A percentile compares a stretch with the other conserved stretches of the same genome.
These are phyloP conservation scores for Sugiyamaella marilandica DNA, from an alignment of 805 yeast genomes.

Conservation along the genomic window DNA sequence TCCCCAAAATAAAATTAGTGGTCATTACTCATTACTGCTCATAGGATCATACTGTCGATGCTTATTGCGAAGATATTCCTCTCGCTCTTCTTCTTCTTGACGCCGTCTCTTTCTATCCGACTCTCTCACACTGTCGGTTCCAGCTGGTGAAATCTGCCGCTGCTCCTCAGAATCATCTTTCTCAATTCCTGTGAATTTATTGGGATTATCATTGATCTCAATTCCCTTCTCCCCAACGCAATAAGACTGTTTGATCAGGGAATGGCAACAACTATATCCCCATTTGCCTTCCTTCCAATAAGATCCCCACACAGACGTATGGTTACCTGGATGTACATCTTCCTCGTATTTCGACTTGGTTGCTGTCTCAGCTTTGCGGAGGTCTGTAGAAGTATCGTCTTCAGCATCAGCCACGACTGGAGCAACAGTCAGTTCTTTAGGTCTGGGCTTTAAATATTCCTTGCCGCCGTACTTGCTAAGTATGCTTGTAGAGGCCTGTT, in stretches of 20 bases:
- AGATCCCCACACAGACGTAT: slow-evolving; percentile 43
- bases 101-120: neutral
- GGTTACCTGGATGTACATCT: slow-evolving; percentile 37
- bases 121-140: neutral
- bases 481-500: slow-evolving; percentile 31
- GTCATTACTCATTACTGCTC: slow-evolving; percentile 1
- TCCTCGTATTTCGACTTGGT: neutral
- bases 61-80: neutral
- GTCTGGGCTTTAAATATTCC: slow-evolving; percentile 19
- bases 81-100: neutral
- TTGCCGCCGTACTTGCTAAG: slow-evolving; percentile 39
- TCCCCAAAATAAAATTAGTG: too few relatives aligned
- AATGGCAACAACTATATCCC: slow-evolving; percentile 44
- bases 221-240: slow-evolving; percentile 33
- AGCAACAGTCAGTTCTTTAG: slow-evolving; percentile 11
- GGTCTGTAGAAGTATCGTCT: neutral
- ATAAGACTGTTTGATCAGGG: slow-evolving; percentile 30
- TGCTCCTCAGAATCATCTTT: neutral
- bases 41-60: slow-evolving; percentile 4
- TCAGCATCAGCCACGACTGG: slow-evolving; percentile 6
- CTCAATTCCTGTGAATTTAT: neutral
- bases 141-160: neutral
- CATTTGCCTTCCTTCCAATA: slow-evolving; percentile 39
- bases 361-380: neutral
- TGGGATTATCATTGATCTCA: slow-evolving; percentile 10